Conservation (phyloP, 2,329 filamentous ascomycete genomes). For the Sclerotinia borealis region DNA sequence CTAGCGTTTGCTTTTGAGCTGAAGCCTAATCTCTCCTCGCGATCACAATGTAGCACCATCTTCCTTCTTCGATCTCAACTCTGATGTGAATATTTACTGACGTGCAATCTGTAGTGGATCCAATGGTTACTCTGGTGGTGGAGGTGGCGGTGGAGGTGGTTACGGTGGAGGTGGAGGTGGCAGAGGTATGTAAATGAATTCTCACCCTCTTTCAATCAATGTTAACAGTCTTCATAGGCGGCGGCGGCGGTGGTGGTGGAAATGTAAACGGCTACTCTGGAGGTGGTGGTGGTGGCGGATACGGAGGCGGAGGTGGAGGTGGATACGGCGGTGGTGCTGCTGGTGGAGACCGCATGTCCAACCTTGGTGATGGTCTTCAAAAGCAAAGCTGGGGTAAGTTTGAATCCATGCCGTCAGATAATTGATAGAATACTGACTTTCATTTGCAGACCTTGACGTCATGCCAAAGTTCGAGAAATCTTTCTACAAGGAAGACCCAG, state of each 20-base stretch:
- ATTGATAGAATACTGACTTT: neutral
- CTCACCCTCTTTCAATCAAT: slow-evolving; percentile 22
- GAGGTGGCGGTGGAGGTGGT: slow-evolving; percentile 36
- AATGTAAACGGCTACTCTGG: slow-evolving; percentile 32
- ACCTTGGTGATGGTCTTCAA: slow-evolving; percentile 81
- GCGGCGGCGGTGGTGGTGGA: slow-evolving; percentile 36
- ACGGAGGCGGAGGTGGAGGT: slow-evolving; percentile 34
- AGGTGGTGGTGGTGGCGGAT: slow-evolving; percentile 23
- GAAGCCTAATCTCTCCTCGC: slow-evolving; percentile 7
- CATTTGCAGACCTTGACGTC: slow-evolving; percentile 57
- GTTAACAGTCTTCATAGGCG: slow-evolving; percentile 13
- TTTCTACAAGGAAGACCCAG: slow-evolving; percentile 94
- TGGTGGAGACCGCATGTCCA: slow-evolving; percentile 90
- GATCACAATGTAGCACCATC: slow-evolving; percentile 19
- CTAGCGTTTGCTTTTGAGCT: slow-evolving; percentile 18
- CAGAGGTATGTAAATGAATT: slow-evolving; percentile 4
- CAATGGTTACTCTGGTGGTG: slow-evolving; percentile 43
- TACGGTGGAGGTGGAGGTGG: slow-evolving; percentile 31
- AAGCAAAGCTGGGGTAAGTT: slow-evolving; percentile 79
- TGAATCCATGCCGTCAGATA: neutral
- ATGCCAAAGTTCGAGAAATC: slow-evolving; percentile 98
- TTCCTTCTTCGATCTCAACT: slow-evolving; percentile 17
- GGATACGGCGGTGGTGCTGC: slow-evolving; percentile 48
- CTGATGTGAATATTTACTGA: slow-evolving; percentile 33
- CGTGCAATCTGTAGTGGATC: slow-evolving; percentile 39